phyloP scores from a whole-genome alignment of 1,284 basidiomycete species.

The Phenoliferia sp. region DNA sequence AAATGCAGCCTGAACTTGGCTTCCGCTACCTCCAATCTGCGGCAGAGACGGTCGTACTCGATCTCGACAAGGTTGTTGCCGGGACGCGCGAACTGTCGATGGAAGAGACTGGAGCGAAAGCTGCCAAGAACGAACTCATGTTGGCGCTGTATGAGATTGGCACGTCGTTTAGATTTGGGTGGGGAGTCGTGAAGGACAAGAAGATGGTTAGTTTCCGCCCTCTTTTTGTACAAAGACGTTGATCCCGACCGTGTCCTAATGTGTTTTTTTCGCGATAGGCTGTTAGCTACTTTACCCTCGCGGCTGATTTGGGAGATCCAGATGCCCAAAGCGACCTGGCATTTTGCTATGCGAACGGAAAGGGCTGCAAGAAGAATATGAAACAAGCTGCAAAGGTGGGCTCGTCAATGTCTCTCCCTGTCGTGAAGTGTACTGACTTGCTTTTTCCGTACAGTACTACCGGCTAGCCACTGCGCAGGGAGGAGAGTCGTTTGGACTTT shows the following conservation, averaged over 20 bases:
- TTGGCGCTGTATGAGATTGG: slow-evolving; percentile 87
- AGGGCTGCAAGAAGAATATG: slow-evolving; percentile 82
- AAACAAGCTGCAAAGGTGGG: slow-evolving; percentile 67
- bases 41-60: slow-evolving; percentile 71
- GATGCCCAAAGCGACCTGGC: slow-evolving; percentile 79
- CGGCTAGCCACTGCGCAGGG: slow-evolving; percentile 76
- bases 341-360: slow-evolving; percentile 77
- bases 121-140: slow-evolving; percentile 66
- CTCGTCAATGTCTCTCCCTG: not conserved
- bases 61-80: slow-evolving; percentile 56
- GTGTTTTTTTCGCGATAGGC: slow-evolving; percentile 9
- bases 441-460: slow-evolving; percentile 55
- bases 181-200: slow-evolving; percentile 79
- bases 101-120: slow-evolving; percentile 39
- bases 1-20: slow-evolving; percentile 59
- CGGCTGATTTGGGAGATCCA: slow-evolving; percentile 74
- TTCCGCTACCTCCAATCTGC: slow-evolving; percentile 79
- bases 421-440: not conserved
- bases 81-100: slow-evolving; percentile 45
- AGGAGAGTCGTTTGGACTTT: slow-evolving; percentile 68
- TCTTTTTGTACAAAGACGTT: not conserved
- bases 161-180: slow-evolving; percentile 85
- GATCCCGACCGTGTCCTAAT: not conserved
- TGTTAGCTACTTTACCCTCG: slow-evolving; percentile 65
- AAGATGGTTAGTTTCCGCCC: slow-evolving; percentile 71